Evolutionary conservation across 441 rosid species (phyloP), one percentile per base, ranked within the genome.

Genomic region (Jatropha multifida): DNA sequence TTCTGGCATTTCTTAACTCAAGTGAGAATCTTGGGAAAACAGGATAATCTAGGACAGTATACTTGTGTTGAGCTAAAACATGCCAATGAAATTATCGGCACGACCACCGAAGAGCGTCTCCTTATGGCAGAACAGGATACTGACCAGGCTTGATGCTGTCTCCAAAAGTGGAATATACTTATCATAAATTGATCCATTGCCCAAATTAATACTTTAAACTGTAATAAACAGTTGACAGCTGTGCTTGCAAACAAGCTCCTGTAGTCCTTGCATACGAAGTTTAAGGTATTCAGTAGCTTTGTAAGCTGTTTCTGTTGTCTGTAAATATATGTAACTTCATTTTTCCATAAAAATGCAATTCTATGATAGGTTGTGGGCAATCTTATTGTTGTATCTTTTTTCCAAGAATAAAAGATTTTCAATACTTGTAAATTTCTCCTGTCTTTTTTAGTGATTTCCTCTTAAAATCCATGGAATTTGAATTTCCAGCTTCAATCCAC

Each of bases 11-110:
- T n/a, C 73, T 62, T 74, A 20, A 77, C 58, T 62, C 23, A 56
- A 59, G 18, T 38, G 37, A 44, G 48, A 44, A 5, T 44, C 8
- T 44, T 44, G 48, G 6, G 67, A 80, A 51, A 68, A n/a, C 86
- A 91, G 97, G 99, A 95, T 79, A 79, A 90, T 15, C 82, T 86
- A n/a, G 97, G 98, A 75, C 86, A 88, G 75, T 93, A 81, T 81
- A 87, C 69, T 76, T 89, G 92, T 75, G 89, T 92, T 54, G 91
- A 93, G 62, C 84, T 95, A 78, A 90, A 86, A 78, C 92, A 90
- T n/a, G 95, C 98, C 10, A 95, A 95, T 46, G 98, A 94, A 80
- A 91, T 91, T 73, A 92, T 95, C 37, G 97, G 99, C 54, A 90
- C 88, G 46, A 95, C 98, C 51, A 95, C 97, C 6, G 99, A 95